Percentiles rank a stretch among this genome's conserved stretches.
These are phyloP conservation scores for Trametopsis cervina DNA, from an alignment of 768 basidiomycete genomes.

Conservation along the genomic window DNA sequence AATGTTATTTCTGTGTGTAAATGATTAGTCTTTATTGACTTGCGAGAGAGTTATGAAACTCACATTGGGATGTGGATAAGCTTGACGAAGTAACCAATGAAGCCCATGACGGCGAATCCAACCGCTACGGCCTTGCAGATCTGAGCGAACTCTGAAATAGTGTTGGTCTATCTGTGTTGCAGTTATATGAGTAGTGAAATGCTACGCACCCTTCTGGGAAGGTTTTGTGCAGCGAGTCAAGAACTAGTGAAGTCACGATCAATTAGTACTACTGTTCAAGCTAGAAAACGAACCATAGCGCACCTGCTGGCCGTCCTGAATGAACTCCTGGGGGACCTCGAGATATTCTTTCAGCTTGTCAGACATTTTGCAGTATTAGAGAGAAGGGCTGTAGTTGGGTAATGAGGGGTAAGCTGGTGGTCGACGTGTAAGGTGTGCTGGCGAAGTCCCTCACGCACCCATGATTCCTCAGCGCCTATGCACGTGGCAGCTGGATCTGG, in stretches of 20 bases:
- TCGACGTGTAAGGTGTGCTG: slow-evolving; percentile 22
- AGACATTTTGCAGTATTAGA: slow-evolving; percentile 52
- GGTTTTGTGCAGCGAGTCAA: slow-evolving; percentile 97
- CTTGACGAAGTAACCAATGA: slow-evolving; percentile 98
- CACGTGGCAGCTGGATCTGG: slow-evolving; percentile 34
- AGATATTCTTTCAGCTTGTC: slow-evolving; percentile 87
- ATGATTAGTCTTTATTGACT: too few species aligned
- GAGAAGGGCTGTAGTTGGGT: slow-evolving; percentile 12
- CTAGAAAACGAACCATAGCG: slow-evolving; percentile 17
- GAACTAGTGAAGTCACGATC: slow-evolving; percentile 55
- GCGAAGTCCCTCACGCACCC: slow-evolving; percentile 4
- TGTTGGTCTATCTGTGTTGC: background rate
- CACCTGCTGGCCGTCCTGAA: slow-evolving; percentile 91
- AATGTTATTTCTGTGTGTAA: slow-evolving; percentile 78
- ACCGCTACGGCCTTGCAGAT: slow-evolving; percentile 96
- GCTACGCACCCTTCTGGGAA: slow-evolving; percentile 74
- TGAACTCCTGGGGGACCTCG: slow-evolving; percentile 87
- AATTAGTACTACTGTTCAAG: slow-evolving; percentile 9
- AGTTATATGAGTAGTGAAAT: background rate
- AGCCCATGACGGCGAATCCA: slow-evolving; percentile 98
- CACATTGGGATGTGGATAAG: slow-evolving; percentile 98
- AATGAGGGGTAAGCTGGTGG: slow-evolving; percentile 7
- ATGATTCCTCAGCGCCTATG: slow-evolving; percentile 29
- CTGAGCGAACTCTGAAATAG: slow-evolving; percentile 74
- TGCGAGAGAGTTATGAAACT: slow-evolving; percentile 29